A percentile compares a stretch with the other conserved stretches of the same genome.
phyloP scores from a whole-genome alignment of 768 basidiomycete species.

The Clitopilus hobsonii region DNA sequence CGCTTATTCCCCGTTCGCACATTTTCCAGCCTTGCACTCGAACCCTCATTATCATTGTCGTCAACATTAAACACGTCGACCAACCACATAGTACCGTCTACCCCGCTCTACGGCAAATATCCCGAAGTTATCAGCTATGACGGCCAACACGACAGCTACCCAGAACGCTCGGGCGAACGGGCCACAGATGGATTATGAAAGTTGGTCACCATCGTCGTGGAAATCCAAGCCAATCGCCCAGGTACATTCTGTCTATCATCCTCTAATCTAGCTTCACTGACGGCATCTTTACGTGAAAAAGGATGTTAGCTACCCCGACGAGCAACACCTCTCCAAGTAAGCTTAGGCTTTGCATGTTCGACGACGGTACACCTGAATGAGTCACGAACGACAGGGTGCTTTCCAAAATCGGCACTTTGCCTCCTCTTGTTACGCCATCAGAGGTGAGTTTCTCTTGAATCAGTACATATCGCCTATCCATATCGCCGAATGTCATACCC shows the following conservation, averaged over 20 bases:
- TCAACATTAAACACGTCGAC: not conserved
- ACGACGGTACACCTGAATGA: conserved; percentile 1
- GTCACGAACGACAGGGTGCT: conserved; percentile 51
- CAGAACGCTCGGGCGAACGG: not conserved
- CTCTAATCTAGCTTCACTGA: not conserved
- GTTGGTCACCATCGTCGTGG: conserved; percentile 82
- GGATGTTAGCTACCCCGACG: conserved; percentile 72
- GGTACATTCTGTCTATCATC: conserved; percentile 12
- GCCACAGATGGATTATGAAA: not conserved
- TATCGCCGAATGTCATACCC: too few relatives aligned
- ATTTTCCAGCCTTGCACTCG: not conserved
- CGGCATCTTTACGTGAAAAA: conserved; percentile 18
- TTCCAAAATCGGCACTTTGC: conserved; percentile 70
- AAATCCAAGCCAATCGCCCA: conserved; percentile 71
- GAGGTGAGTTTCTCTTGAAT: conserved; percentile 55
- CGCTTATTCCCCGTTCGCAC: not conserved
- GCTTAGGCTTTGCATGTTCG: conserved; percentile 11
- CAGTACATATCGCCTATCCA: conserved; percentile 14
- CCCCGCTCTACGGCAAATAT: not conserved
- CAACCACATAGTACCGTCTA: not conserved
- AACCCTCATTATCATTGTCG: not conserved
- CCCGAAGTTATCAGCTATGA: not conserved
- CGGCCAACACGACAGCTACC: not conserved
- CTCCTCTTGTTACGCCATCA: conserved; percentile 88
- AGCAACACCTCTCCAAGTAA: conserved; percentile 53